Evolutionary conservation across 352 stramenopile genomes (phyloP).

Genomic region (Phytophthora foliorum): DNA sequence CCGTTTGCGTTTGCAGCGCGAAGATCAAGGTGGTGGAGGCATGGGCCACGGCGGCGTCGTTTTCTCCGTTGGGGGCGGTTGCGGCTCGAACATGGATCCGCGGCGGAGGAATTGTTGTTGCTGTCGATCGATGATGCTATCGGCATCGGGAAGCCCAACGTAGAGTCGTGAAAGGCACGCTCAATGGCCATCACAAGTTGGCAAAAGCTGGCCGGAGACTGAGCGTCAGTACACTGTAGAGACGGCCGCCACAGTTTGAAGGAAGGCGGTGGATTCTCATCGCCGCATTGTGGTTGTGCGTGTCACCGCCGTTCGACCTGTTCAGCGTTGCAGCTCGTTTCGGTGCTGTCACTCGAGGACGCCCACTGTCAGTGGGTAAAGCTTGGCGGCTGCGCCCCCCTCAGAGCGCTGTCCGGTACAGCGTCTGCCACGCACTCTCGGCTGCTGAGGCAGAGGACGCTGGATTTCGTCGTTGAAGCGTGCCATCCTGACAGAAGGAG

Average conservation of each 20-base stretch:
- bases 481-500: not conserved
- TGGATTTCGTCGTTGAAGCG: too few relatives aligned
- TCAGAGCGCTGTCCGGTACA: not conserved
- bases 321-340: not conserved
- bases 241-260: not conserved
- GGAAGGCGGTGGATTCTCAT: not conserved
- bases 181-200: not conserved
- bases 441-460: too few relatives aligned
- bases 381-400: not conserved
- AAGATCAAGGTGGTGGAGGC: not conserved
- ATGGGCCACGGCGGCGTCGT: not conserved
- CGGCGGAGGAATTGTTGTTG: not conserved
- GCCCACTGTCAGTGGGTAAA: too few relatives aligned
- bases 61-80: not conserved
- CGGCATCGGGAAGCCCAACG: conserved; percentile 19
- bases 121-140: conserved; percentile 19
- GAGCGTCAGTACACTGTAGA: not conserved
- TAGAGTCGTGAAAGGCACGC: conserved; percentile 10
- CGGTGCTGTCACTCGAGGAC: too few relatives aligned
- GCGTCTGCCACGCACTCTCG: too few relatives aligned
- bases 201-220: not conserved
- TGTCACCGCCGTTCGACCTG: not conserved
- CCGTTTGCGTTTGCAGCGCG: not conserved
- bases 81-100: not conserved
- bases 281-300: not conserved